Evolutionary conservation across 345 rosid genomes (phyloP).

Genomic region (Passiflora organensis): DNA sequence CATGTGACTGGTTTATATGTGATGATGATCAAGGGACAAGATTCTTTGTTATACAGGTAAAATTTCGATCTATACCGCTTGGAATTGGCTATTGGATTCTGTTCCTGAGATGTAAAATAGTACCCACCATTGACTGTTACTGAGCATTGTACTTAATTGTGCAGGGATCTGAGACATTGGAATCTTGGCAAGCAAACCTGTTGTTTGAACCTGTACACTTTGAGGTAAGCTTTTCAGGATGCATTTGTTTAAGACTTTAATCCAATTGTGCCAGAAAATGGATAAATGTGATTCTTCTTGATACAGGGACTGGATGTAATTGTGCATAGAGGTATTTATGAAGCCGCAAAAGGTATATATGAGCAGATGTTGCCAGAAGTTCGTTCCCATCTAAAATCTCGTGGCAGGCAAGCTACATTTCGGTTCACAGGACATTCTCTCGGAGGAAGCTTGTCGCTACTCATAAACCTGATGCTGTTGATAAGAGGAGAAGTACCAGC

Average conservation of each 20-base stretch:
- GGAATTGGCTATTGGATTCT: neutral
- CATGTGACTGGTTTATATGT: slow-evolving; percentile 95
- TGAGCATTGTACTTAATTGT: neutral
- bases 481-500: slow-evolving; percentile 77
- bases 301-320: slow-evolving; percentile 65
- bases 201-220: slow-evolving; percentile 87
- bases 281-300: too few relatives aligned
- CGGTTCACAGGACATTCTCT: slow-evolving; percentile 97
- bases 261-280: too few relatives aligned
- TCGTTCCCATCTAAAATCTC: slow-evolving; percentile 54
- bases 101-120: too few relatives aligned
- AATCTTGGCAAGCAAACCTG: slow-evolving; percentile 95
- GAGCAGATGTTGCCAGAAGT: slow-evolving; percentile 90
- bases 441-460: slow-evolving; percentile 90
- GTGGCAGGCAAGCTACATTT: slow-evolving; percentile 59
- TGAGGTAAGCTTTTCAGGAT: slow-evolving; percentile 67
- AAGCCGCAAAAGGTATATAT: slow-evolving; percentile 95
- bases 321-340: slow-evolving; percentile 95
- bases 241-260: too few relatives aligned
- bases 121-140: too few relatives aligned
- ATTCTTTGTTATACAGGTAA: slow-evolving; percentile 88
- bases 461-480: slow-evolving; percentile 79
- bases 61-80: slow-evolving; percentile 3
- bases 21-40: slow-evolving; percentile 80
- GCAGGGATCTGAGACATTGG: slow-evolving; percentile 89